Percentiles rank a stretch among this genome's conserved stretches.
These are phyloP conservation scores for Penicillium lividum DNA, from an alignment of 495 filamentous ascomycete genomes.

Conservation along the genomic window DNA sequence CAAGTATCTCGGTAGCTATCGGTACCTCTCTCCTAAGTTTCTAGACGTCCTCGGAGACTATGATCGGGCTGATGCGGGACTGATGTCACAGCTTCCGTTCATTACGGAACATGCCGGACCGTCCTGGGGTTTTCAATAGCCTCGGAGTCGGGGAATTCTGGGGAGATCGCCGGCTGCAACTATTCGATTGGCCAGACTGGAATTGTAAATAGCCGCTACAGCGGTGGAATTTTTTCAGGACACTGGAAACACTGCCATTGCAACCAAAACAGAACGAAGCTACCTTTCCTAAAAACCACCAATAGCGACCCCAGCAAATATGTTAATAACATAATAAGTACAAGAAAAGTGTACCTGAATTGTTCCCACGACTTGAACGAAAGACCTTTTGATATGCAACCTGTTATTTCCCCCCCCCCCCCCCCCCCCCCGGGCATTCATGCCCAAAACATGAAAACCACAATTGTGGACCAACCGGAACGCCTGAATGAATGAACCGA, in stretches of 20 bases:
- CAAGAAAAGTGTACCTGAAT: conserved; percentile 12
- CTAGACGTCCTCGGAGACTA: conserved; percentile 32
- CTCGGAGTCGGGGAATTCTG: conserved; percentile 37
- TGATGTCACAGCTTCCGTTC: conserved; percentile 44
- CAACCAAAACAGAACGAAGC: background rate
- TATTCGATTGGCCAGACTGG: conserved; percentile 16
- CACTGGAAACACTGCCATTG: conserved; percentile 7
- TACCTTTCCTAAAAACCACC: conserved; percentile 1
- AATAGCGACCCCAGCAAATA: conserved; percentile 5
- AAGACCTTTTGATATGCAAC: conserved; percentile 27
- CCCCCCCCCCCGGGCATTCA: background rate
- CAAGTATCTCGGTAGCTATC: conserved; percentile 8
- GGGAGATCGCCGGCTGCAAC: conserved; percentile 11
- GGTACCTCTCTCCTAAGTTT: conserved; percentile 14
- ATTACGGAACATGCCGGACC: conserved; percentile 40
- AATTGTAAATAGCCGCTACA: conserved; percentile 29
- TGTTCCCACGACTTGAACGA: conserved; percentile 2
- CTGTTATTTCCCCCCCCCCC: conserved; percentile 12
- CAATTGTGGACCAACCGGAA: conserved; percentile 12
- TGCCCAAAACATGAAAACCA: conserved; percentile 23
- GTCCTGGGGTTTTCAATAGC: conserved; percentile 32
- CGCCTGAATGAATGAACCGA: conserved; percentile 14
- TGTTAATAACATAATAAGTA: conserved; percentile 2
- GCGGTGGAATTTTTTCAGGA: conserved; percentile 3
- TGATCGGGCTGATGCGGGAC: conserved; percentile 51